Evolutionary conservation across 2,329 filamentous ascomycete species (phyloP).

Genomic region (Chaetomium strumarium): DNA sequence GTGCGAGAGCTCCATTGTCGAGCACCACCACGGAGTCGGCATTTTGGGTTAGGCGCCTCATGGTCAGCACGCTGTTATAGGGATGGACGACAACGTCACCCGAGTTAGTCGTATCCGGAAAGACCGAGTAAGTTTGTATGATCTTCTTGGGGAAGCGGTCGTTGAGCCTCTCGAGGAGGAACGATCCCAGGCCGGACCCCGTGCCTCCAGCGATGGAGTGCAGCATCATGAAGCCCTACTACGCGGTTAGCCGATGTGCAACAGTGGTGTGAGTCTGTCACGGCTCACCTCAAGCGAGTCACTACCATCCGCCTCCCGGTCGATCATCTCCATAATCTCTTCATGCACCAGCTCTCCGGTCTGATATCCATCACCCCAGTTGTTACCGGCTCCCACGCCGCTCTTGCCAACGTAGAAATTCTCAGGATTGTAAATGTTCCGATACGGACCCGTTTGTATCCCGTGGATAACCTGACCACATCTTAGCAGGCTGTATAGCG

Average conservation of each 20-base stretch:
- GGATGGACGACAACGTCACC: constrained; percentile 95
- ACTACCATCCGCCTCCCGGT: constrained; percentile 94
- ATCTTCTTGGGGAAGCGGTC: constrained; percentile 98
- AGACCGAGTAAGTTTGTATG: constrained; percentile 98
- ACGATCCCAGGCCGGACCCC: constrained; percentile 91
- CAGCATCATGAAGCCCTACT: constrained; percentile 90
- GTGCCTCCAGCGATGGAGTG: constrained; percentile 98
- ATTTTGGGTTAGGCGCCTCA: constrained; percentile 88
- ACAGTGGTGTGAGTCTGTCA: too few relatives aligned
- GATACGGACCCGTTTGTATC: constrained; percentile 91
- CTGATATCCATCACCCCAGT: constrained; percentile 96
- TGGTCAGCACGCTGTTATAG: constrained; percentile 92
- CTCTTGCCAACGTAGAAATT: constrained; percentile 97
- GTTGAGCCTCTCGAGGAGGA: constrained; percentile 89
- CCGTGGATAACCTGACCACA: constrained; percentile 65
- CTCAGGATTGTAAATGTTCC: constrained; percentile 98
- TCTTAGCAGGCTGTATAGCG: background rate
- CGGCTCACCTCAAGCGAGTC: constrained; percentile 79
- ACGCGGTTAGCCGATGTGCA: constrained; percentile 21
- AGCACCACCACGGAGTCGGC: constrained; percentile 96
- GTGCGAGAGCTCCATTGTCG: constrained; percentile 88
- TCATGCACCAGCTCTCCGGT: constrained; percentile 88
- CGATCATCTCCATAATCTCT: constrained; percentile 99
- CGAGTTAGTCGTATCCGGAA: constrained; percentile 83
- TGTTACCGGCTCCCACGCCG: constrained; percentile 91